Base-by-base conservation (phyloP, 345 rosid species). In the Melastoma malabathricum region DNA sequence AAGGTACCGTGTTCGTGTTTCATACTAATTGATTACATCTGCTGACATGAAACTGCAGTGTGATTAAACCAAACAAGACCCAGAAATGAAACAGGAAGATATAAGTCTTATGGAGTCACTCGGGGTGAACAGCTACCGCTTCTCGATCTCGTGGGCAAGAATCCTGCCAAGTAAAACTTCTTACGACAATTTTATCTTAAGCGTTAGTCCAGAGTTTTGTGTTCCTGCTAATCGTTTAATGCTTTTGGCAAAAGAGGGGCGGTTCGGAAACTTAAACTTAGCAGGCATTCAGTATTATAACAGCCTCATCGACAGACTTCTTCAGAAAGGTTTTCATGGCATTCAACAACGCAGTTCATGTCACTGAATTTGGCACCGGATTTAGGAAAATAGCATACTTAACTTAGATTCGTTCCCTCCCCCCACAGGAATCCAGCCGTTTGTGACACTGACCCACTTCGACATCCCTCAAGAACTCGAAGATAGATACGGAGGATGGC, bases 111-210 rank as follows among this genome's bases (percentile, higher is more conserved):
- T 81, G 96, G 63, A 57, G 9, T 48, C 52, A 22, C 70, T 84
- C 19, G 88, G 90, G 31, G 79, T 74, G 49, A 68, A 77, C 55
- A 78, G 84, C 71, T 85, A 80, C 44, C 70, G 89, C 17, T 80
- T 89, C 64, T 84, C 92, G 13, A 78, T 82, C 52, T 82, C 97
- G 39, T 82, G 92, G 97, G 76, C 94, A 6, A 68, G 94, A 69
- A 47, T 85, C 54, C 72, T 89, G 60, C 87, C 97, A 3, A 68
- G 97, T 89, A 62, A 71, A 84, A 23, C 16, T 17, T 7, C 58
- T 39, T 59, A 19, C 41, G 15, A 13, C 23, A 13, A 4, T 60
- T 19, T 10, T 13, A 4, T 45, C 10, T 34, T 9, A 1, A 5
- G 8, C 10, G 15, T 41, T 4, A 2, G 1, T 47, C 20, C 4